phyloP scores from a whole-genome alignment of 805 yeast species.

The Saitoella complicata region DNA sequence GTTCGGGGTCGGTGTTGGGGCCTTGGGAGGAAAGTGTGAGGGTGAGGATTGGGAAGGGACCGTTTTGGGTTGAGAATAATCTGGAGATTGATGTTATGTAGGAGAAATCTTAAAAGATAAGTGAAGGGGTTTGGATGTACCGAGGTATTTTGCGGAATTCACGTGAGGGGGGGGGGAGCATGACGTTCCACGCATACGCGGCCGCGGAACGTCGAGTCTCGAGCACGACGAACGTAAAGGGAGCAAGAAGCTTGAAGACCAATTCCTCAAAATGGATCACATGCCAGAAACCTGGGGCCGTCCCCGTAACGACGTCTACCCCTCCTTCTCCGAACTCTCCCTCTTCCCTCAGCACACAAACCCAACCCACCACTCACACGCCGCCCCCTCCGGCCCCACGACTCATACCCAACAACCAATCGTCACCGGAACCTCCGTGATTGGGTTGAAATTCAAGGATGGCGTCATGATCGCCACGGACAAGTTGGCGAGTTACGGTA shows the following conservation, averaged over 20 bases:
- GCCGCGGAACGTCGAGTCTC: no score
- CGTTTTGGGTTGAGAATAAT: no score
- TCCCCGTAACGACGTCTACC: conserved; percentile 70
- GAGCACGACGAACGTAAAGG: neutral
- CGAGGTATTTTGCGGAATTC: no score
- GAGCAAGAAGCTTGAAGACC: neutral
- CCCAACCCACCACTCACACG: conserved; percentile 25
- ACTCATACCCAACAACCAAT: conserved; percentile 88
- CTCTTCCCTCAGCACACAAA: no score
- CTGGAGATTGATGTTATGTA: no score
- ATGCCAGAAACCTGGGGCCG: conserved; percentile 93
- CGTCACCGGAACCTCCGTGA: conserved; percentile 90
- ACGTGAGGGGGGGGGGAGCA: no score
- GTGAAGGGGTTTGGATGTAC: no score
- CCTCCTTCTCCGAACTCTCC: conserved; percentile 27
- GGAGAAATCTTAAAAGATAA: no score
- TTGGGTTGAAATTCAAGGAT: conserved; percentile 74
- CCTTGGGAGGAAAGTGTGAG: no score
- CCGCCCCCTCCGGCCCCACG: conserved; percentile 58
- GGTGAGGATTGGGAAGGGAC: no score
- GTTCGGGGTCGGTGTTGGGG: no score
- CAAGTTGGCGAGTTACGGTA: conserved; percentile 80
- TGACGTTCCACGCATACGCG: no score
- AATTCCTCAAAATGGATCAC: conserved; percentile 56
- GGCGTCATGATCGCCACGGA: conserved; percentile 95